These are phyloP conservation scores for Flaveria floridana DNA, from an alignment of 140 eudicot species.

Conservation along the genomic window DNA sequence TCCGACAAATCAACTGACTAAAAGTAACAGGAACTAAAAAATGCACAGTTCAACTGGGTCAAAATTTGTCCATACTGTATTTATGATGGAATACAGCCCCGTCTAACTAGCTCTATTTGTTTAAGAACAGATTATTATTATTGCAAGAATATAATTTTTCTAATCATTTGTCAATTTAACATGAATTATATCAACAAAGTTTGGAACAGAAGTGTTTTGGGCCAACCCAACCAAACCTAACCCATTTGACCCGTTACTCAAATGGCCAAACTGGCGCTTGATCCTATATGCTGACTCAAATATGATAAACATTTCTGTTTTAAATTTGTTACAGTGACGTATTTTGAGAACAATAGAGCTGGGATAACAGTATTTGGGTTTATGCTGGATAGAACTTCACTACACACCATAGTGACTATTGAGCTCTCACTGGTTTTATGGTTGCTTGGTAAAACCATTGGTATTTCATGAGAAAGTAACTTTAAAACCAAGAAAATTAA, in stretches of 20 bases:
- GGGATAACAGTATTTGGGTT: conserved; percentile 88
- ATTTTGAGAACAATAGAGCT: conserved; percentile 90
- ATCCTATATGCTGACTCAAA: neutral
- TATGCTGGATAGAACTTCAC: conserved; percentile 76
- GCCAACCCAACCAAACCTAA: neutral
- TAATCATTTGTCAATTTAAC: neutral
- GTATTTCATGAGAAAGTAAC: conserved; percentile 41
- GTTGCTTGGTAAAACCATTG: conserved; percentile 87
- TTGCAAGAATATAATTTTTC: neutral
- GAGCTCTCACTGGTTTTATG: conserved; percentile 86
- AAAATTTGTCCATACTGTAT: neutral
- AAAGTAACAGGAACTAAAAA: neutral
- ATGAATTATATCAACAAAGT: neutral
- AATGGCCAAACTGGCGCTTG: neutral
- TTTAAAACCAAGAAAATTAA: conserved; percentile 4
- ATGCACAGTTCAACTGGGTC: neutral
- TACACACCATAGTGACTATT: conserved; percentile 72
- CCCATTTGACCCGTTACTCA: neutral
- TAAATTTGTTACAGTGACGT: conserved; percentile 53
- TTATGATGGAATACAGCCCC: neutral
- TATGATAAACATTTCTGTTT: conserved; percentile 3
- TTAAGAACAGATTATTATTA: neutral
- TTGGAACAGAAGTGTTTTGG: neutral
- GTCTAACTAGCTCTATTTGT: neutral
- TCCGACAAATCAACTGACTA: neutral